A percentile compares a stretch with the other conserved stretches of the same genome.
Evolutionary conservation across 1,284 basidiomycete species (phyloP).

Genomic region (Heterobasidion occidentale): DNA sequence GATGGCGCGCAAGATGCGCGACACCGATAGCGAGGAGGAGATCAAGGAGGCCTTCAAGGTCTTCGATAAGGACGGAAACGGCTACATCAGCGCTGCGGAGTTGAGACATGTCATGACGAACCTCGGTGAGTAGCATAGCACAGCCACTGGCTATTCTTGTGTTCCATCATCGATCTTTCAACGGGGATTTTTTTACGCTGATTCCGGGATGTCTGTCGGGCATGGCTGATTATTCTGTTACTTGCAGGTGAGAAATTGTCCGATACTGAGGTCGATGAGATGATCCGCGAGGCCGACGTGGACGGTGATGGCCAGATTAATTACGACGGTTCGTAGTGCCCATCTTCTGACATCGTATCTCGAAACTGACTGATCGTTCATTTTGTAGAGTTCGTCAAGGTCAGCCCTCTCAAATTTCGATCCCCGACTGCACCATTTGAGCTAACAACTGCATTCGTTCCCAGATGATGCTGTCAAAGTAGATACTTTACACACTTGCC

Average conservation of each 20-base stretch:
- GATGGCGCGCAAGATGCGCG: conserved; percentile 96
- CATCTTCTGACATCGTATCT: not conserved
- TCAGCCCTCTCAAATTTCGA: conserved; percentile 17
- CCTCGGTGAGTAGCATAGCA: conserved; percentile 52
- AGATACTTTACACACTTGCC: conserved; percentile 8
- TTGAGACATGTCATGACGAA: conserved; percentile 91
- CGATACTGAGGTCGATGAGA: conserved; percentile 92
- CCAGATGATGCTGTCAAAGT: conserved; percentile 57
- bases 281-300: conserved; percentile 97
- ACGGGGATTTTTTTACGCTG: not conserved
- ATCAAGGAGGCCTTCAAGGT: conserved; percentile 78
- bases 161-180: not conserved
- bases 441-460: conserved; percentile 10
- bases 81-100: conserved; percentile 75
- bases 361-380: not conserved
- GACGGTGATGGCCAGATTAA: conserved; percentile 92
- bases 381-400: conserved; percentile 61
- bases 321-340: conserved; percentile 58
- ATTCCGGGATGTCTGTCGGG: not conserved
- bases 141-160: not conserved
- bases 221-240: not conserved
- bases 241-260: conserved; percentile 81
- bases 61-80: conserved; percentile 81
- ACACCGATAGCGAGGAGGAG: conserved; percentile 80
- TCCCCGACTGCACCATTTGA: not conserved